Conservation (phyloP, 805 yeast genomes). For the Candida ascalaphidarum region DNA sequence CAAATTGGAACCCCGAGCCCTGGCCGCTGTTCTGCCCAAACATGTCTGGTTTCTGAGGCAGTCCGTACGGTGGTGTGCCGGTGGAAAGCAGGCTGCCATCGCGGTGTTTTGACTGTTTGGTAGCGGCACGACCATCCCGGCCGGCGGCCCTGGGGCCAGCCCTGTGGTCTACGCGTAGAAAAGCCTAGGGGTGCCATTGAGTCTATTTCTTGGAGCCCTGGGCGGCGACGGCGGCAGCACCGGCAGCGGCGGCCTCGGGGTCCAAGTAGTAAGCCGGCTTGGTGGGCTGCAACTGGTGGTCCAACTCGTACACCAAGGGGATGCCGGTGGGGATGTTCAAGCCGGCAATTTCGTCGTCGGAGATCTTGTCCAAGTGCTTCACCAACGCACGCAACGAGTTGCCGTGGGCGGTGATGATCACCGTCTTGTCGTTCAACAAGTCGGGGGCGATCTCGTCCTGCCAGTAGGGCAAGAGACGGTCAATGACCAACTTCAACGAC, state of each 20-base stretch:
- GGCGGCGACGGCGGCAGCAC: slow-evolving; percentile 98
- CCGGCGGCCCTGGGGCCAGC: slow-evolving; percentile 1
- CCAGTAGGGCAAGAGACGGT: slow-evolving; percentile 96
- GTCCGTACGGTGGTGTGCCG: no score
- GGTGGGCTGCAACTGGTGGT: slow-evolving; percentile 75
- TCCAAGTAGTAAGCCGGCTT: slow-evolving; percentile 95
- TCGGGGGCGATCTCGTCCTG: slow-evolving; percentile 84
- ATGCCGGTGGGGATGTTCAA: slow-evolving; percentile 98
- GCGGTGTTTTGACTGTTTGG: neutral
- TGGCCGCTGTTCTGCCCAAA: no score
- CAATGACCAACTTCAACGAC: slow-evolving; percentile 89
- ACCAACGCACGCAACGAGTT: slow-evolving; percentile 96
- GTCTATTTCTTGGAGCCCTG: slow-evolving; percentile 59
- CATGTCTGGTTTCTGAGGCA: no score
- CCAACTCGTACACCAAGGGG: slow-evolving; percentile 94
- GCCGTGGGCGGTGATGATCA: slow-evolving; percentile 94
- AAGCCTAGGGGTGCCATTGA: slow-evolving; percentile 2
- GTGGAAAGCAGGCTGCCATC: neutral
- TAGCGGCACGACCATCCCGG: neutral
- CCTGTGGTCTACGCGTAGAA: neutral
- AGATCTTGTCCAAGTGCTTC: slow-evolving; percentile 88
- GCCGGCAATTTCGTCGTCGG: slow-evolving; percentile 86
- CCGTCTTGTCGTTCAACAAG: slow-evolving; percentile 81
- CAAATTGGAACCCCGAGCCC: no score
- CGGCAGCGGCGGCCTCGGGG: slow-evolving; percentile 99